These are phyloP conservation scores for Nicotiana noctiflora DNA, from an alignment of 257 asterid genomes.

Conservation along the genomic window DNA sequence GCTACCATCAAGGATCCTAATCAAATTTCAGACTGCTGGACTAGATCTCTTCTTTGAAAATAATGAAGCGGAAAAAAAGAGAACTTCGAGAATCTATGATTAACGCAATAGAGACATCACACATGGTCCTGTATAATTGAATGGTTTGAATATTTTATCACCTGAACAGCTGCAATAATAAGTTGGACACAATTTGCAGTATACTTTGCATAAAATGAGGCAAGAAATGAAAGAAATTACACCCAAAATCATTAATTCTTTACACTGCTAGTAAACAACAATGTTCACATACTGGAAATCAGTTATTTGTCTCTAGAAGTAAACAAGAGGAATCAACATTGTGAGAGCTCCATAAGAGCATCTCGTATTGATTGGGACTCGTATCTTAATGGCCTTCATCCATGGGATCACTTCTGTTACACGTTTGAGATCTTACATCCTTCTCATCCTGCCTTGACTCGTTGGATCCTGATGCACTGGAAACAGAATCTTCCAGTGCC, in stretches of 20 bases:
- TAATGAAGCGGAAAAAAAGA: neutral
- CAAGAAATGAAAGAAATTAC: neutral
- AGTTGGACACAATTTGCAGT: neutral
- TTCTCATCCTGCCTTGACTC: constrained; percentile 35
- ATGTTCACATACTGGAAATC: neutral
- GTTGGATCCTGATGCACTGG: constrained; percentile 32
- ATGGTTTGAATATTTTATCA: neutral
- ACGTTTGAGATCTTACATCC: constrained; percentile 42
- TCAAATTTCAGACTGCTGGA: no score
- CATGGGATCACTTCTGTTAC: constrained; percentile 49
- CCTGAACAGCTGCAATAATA: neutral
- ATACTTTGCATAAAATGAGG: neutral
- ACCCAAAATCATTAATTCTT: neutral
- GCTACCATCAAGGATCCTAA: no score
- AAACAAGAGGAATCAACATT: neutral
- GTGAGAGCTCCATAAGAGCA: neutral
- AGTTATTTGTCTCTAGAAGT: neutral
- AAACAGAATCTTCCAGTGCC: constrained; percentile 93
- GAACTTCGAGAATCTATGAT: neutral
- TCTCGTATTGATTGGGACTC: neutral
- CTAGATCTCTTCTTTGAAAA: neutral
- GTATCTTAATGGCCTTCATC: constrained; percentile 56
- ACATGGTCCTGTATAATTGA: neutral
- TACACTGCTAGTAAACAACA: neutral
- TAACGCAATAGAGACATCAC: neutral